These are phyloP conservation scores for Yamadazyma ubonensis DNA, from an alignment of 805 yeast genomes.

Conservation along the genomic window DNA sequence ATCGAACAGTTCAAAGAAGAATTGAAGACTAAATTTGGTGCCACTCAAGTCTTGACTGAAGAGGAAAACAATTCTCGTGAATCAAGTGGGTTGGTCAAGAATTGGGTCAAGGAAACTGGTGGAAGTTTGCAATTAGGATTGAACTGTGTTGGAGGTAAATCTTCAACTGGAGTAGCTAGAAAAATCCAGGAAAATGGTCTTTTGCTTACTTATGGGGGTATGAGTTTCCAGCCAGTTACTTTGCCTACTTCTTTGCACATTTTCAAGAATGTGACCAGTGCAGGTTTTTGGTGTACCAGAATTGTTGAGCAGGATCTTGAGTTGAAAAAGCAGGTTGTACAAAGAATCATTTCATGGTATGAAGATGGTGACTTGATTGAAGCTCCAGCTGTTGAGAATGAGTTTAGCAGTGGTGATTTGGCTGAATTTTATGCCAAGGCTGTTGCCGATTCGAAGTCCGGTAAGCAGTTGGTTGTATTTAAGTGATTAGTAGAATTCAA, in stretches of 20 bases:
- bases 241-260: constrained; percentile 86
- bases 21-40: constrained; percentile 64
- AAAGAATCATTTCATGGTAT: constrained; percentile 41
- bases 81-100: constrained; percentile 58
- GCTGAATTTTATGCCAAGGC: constrained; percentile 30
- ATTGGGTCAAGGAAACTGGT: constrained; percentile 48
- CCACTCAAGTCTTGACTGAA: constrained; percentile 87
- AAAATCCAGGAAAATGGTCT: constrained; percentile 73
- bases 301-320: constrained; percentile 34
- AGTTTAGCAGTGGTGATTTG: constrained; percentile 24
- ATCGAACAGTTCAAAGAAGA: constrained; percentile 57
- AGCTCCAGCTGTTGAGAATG: constrained; percentile 34
- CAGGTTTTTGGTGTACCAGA: constrained; percentile 91
- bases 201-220: constrained; percentile 92
- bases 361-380: constrained; percentile 38
- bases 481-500: not conserved
- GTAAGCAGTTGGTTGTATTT: constrained; percentile 30
- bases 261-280: constrained; percentile 80
- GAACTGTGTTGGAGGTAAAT: constrained; percentile 92
- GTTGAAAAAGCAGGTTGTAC: constrained; percentile 37
- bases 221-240: constrained; percentile 94
- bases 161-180: constrained; percentile 77
- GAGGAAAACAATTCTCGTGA: constrained; percentile 71
- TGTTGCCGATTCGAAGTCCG: constrained; percentile 31
- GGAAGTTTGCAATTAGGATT: constrained; percentile 71